Conservation (phyloP, 2,329 filamentous ascomycete genomes). For the Scedosporium dehoogii region DNA sequence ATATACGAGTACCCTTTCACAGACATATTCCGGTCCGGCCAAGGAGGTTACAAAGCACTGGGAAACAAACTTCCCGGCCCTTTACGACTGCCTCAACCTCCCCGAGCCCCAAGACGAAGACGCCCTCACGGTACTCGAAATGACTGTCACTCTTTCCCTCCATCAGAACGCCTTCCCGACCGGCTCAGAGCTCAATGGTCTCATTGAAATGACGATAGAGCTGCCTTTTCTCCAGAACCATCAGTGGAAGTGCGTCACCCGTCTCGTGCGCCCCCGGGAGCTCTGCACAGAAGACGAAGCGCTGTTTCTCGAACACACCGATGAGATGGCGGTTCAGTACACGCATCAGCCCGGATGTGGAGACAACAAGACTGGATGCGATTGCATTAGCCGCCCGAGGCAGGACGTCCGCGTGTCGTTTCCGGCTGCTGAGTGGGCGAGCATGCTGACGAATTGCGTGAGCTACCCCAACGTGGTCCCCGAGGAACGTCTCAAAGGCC, state of each 20-base stretch:
- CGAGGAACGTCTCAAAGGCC: constrained; percentile 26
- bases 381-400: constrained; percentile 37
- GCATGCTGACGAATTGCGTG: constrained; percentile 46
- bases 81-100: constrained; percentile 41
- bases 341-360: constrained; percentile 42
- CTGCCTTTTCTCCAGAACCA: constrained; percentile 43
- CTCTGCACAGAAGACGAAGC: constrained; percentile 34
- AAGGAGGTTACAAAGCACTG: constrained; percentile 44
- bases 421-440: constrained; percentile 48
- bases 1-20: constrained; percentile 44
- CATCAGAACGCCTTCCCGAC: constrained; percentile 47
- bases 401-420: constrained; percentile 46
- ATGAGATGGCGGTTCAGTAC: constrained; percentile 38
- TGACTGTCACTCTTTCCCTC: constrained; percentile 50
- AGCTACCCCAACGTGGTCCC: constrained; percentile 37
- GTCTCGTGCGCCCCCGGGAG: constrained; percentile 46
- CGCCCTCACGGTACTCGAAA: constrained; percentile 50
- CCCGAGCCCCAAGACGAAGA: constrained; percentile 35
- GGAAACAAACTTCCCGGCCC: constrained; percentile 47
- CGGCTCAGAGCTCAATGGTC: constrained; percentile 49
- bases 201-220: constrained; percentile 49
- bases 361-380: constrained; percentile 35
- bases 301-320: constrained; percentile 34
- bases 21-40: constrained; percentile 45
- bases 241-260: constrained; percentile 51